Conservation (phyloP, 106 monocot genomes). For the Amphibolis antarctica region DNA sequence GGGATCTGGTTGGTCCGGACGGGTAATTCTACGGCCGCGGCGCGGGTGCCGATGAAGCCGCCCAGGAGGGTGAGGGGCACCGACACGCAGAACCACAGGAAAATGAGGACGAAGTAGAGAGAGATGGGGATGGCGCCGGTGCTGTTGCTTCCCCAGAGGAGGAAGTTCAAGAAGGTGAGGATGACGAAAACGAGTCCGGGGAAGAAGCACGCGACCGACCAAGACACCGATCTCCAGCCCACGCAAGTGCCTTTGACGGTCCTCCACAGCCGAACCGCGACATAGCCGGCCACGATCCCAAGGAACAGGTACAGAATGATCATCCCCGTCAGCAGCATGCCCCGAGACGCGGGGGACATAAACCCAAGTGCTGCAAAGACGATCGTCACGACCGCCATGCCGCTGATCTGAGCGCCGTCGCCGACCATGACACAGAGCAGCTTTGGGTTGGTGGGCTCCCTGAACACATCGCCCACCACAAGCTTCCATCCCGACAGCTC, state of each 20-base stretch:
- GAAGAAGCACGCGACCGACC: conserved; percentile 64
- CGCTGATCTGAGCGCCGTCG: conserved; percentile 55
- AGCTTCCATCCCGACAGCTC: conserved; percentile 64
- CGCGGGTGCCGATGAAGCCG: conserved; percentile 46
- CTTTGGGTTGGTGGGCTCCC: conserved; percentile 47
- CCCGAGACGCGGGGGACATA: conserved; percentile 66
- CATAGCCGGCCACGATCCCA: conserved; percentile 44
- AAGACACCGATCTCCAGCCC: conserved; percentile 48
- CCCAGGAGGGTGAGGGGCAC: conserved; percentile 52
- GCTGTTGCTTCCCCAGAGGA: conserved; percentile 52
- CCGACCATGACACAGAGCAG: conserved; percentile 60
- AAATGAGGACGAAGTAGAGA: conserved; percentile 38
- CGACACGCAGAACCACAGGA: conserved; percentile 58
- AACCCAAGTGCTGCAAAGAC: conserved; percentile 54
- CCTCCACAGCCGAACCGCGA: conserved; percentile 43
- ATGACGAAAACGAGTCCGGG: conserved; percentile 45
- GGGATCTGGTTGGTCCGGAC: conserved; percentile 67
- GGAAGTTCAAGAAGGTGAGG: conserved; percentile 43
- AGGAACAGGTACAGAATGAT: conserved; percentile 55
- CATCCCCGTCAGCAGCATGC: conserved; percentile 70
- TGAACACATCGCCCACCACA: conserved; percentile 61
- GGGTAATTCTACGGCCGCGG: conserved; percentile 37
- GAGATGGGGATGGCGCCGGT: conserved; percentile 54
- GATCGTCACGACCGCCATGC: conserved; percentile 47
- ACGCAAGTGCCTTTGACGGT: conserved; percentile 52